Base-by-base conservation (phyloP, 1,139 yeast genomes). In the Pichia sp. region DNA sequence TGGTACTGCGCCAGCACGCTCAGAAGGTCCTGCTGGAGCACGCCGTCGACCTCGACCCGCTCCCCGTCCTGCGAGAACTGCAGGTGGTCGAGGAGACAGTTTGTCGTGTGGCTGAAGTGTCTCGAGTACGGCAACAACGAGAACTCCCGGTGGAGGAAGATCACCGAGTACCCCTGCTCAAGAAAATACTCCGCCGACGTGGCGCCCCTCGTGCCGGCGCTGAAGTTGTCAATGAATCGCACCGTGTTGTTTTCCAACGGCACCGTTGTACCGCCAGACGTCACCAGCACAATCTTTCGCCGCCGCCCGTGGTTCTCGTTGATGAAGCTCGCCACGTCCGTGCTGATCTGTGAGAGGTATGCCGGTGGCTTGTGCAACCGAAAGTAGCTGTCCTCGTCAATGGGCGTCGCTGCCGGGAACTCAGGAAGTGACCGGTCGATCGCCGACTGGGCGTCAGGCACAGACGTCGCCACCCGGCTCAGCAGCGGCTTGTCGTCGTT, bases 261-360 rank as follows among this genome's bases (percentile, higher is more conserved):
- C 0, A 95, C 99, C 0, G 98, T 92, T 0, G 99, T 93, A 36
- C 99, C 99, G n/a, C 99, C 99, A 10, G 93, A 84, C 0, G 98
- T 93, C 3, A 93, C 95, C 54, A 93, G 73, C 0, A 84, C 98
- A 20, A 93, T 79, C 57, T 76, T 79, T 54, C 79, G 79, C 8
- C 70, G 65, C 17, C 70, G 55, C 40, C 61, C 52, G 44, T 71
- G 63, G 61, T 81, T 84, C 61, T 62, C 72, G 24, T 77, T 71
- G 47, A 91, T 78, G 67, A 93, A 92, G 2, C 77, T 77, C 5
- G 73, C 67, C 10, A 88, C 83, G 58, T 84, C 82, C 10, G 64
- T 61, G 50, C 80, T 77, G 47, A 92, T 73, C 55, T 83, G 84
- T 1, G 79, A 78, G 46, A 93, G 75, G 67, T 93, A 91, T 1